A percentile compares a stretch with the other conserved stretches of the same genome.
These are phyloP conservation scores for Noccaea caerulescens DNA, from an alignment of 345 rosid species.

Conservation along the genomic window DNA sequence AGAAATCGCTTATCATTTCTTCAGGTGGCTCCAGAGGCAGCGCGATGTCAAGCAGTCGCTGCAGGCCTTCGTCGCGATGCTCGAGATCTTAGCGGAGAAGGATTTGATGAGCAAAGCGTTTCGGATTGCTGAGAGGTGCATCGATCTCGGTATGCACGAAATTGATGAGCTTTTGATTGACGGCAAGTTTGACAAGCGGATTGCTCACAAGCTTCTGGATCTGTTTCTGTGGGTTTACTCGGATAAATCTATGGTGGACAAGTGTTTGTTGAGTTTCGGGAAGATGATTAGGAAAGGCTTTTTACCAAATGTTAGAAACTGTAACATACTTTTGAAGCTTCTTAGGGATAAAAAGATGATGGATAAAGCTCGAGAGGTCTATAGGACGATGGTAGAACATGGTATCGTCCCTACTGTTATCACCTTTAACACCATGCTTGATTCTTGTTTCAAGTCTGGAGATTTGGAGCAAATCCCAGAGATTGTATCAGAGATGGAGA, in stretches of 20 bases:
- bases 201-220: conserved; percentile 55
- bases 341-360: conserved; percentile 54
- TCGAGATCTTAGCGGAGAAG: conserved; percentile 62
- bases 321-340: conserved; percentile 65
- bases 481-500: conserved; percentile 58
- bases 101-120: conserved; percentile 54
- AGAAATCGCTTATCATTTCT: conserved; percentile 56
- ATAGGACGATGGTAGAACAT: conserved; percentile 52
- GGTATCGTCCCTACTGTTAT: conserved; percentile 58
- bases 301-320: conserved; percentile 64
- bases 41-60: conserved; percentile 51
- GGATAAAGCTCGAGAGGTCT: conserved; percentile 47
- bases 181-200: conserved; percentile 35
- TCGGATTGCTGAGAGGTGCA: conserved; percentile 57
- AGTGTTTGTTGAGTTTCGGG: conserved; percentile 55
- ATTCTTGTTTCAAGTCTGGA: conserved; percentile 63
- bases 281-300: conserved; percentile 61
- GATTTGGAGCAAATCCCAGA: conserved; percentile 50
- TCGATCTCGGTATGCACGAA: conserved; percentile 52
- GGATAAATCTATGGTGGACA: conserved; percentile 56
- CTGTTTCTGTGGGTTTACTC: conserved; percentile 60
- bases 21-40: conserved; percentile 62
- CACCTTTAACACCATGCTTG: conserved; percentile 65
- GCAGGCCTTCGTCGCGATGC: conserved; percentile 49
- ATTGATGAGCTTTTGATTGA: conserved; percentile 60